Evolutionary conservation across 495 filamentous ascomycete genomes (phyloP).

Genomic region (Neurospora sp.): DNA sequence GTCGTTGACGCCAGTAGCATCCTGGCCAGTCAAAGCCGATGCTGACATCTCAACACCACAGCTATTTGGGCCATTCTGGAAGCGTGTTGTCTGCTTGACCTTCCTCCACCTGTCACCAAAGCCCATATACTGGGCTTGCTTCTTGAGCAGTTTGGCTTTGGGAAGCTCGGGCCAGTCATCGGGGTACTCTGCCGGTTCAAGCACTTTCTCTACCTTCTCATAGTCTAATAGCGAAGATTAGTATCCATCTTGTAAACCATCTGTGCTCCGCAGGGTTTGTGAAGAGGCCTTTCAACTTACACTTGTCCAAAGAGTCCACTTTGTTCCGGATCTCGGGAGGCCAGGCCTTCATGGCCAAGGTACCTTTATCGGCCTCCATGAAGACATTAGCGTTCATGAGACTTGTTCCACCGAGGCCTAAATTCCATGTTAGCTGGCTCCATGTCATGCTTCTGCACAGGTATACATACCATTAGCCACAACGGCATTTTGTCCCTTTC

Average conservation of each 20-base stretch:
- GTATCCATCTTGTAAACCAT: neutral
- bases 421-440: neutral
- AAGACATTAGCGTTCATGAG: conserved; percentile 62
- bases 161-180: conserved; percentile 41
- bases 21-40: conserved; percentile 49
- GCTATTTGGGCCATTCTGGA: conserved; percentile 48
- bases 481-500: conserved; percentile 56
- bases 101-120: conserved; percentile 43
- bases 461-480: conserved; percentile 46
- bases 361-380: conserved; percentile 46
- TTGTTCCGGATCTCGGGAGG: conserved; percentile 47
- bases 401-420: conserved; percentile 54
- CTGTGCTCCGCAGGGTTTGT: neutral
- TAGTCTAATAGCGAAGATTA: conserved; percentile 36
- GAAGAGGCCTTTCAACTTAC: conserved; percentile 26
- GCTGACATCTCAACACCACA: conserved; percentile 53
- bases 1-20: conserved; percentile 56
- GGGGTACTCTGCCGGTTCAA: conserved; percentile 52
- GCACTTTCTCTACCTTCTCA: conserved; percentile 40
- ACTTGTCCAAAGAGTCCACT: conserved; percentile 34
- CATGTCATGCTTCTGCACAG: neutral
- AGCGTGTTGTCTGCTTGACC: conserved; percentile 52
- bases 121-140: conserved; percentile 43
- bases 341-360: conserved; percentile 46
- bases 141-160: conserved; percentile 47